Conservation (phyloP, 768 basidiomycete species). For the Agaricus sinodeliciosus region DNA sequence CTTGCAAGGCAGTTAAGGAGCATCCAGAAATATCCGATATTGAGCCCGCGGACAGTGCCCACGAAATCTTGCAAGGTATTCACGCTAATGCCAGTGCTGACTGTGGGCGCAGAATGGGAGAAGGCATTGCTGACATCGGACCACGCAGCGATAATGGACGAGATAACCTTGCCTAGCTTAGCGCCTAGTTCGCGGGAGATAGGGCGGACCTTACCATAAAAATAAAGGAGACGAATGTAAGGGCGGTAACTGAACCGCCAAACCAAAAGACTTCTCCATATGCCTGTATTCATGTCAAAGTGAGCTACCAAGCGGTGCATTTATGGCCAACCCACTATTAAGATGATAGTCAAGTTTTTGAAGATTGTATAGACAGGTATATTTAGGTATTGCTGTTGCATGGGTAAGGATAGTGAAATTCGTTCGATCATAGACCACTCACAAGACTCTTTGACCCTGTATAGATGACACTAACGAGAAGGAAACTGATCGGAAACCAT, state of each 20-base stretch:
- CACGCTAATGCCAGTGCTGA: conserved; percentile 26
- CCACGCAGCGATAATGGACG: conserved; percentile 97
- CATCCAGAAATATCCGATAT: conserved; percentile 97
- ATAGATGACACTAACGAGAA: conserved; percentile 93
- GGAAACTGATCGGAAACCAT: conserved; percentile 93
- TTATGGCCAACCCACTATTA: conserved; percentile 60
- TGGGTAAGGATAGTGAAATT: not conserved
- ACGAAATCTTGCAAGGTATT: conserved; percentile 34
- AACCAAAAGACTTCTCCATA: conserved; percentile 99
- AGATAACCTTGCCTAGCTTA: conserved; percentile 56
- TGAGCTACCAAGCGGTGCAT: not conserved
- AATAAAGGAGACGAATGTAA: conserved; percentile 85
- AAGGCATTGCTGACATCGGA: conserved; percentile 61
- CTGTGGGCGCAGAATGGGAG: conserved; percentile 27
- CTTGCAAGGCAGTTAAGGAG: conserved; percentile 83
- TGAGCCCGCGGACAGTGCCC: conserved; percentile 41
- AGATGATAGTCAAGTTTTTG: conserved; percentile 98
- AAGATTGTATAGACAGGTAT: conserved; percentile 99
- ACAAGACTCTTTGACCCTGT: conserved; percentile 97
- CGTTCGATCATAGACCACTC: conserved; percentile 25
- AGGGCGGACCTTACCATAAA: conserved; percentile 64
- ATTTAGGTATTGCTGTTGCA: conserved; percentile 84
- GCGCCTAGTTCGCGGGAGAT: not conserved
- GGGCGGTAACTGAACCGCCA: conserved; percentile 77
- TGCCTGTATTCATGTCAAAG: conserved; percentile 43